These are phyloP conservation scores for Trichoderma asperellum DNA, from an alignment of 2,329 filamentous ascomycete species.

Conservation along the genomic window DNA sequence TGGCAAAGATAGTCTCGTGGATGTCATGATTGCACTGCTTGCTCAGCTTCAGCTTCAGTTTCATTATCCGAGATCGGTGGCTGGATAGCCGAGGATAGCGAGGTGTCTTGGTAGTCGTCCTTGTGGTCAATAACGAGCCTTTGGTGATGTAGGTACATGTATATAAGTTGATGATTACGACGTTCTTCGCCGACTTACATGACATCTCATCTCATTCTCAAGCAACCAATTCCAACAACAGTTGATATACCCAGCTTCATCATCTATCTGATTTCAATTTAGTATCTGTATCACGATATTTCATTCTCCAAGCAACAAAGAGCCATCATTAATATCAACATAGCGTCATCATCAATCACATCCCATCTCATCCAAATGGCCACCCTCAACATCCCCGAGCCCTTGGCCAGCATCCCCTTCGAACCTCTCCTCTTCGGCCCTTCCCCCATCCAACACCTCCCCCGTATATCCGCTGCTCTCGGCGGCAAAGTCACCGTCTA, in stretches of 20 bases:
- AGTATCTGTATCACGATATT: neutral
- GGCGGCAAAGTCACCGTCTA: constrained; percentile 65
- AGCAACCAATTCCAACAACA: neutral
- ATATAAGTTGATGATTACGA: neutral
- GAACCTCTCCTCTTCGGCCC: constrained; percentile 66
- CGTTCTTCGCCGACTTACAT: neutral
- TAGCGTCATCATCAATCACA: neutral
- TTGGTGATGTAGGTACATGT: neutral
- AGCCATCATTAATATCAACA: neutral
- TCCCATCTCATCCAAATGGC: constrained; percentile 34
- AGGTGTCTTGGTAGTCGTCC: neutral
- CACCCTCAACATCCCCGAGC: constrained; percentile 56
- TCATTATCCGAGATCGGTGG: constrained; percentile 17
- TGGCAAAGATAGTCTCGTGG: neutral
- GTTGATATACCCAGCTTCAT: neutral
- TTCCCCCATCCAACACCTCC: constrained; percentile 69
- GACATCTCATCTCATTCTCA: neutral
- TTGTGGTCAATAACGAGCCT: neutral
- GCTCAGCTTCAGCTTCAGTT: neutral
- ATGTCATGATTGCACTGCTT: neutral
- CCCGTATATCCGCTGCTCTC: constrained; percentile 65
- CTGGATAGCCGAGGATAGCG: constrained; percentile 15
- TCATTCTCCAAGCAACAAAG: neutral
- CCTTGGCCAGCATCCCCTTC: constrained; percentile 66
- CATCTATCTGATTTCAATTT: no score